A percentile compares a stretch with the other conserved stretches of the same genome.
Evolutionary conservation across 1,139 yeast species (phyloP).

Genomic region (Suhomyces maxii): DNA sequence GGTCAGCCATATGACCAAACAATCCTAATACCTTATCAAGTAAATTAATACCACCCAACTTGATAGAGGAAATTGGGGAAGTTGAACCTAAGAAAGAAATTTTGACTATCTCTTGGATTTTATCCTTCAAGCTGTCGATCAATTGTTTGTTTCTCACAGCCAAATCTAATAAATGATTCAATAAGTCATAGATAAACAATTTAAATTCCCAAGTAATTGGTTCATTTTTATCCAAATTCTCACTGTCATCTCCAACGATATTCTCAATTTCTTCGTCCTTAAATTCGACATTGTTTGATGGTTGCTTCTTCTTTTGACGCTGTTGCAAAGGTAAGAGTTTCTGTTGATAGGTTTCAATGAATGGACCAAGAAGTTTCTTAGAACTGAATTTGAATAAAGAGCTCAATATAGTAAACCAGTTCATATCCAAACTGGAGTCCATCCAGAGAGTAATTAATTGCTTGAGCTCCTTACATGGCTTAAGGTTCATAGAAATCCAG

Average conservation of each 20-base stretch:
- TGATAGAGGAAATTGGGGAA: slow-evolving; percentile 60
- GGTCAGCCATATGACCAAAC: slow-evolving; percentile 65
- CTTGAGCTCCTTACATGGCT: slow-evolving; percentile 40
- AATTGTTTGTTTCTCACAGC: slow-evolving; percentile 43
- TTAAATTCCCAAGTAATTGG: slow-evolving; percentile 74
- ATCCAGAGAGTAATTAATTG: slow-evolving; percentile 41
- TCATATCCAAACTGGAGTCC: slow-evolving; percentile 36
- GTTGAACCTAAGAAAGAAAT: slow-evolving; percentile 86
- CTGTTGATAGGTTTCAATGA: slow-evolving; percentile 39
- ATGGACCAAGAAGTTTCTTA: slow-evolving; percentile 40
- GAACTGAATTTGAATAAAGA: slow-evolving; percentile 40
- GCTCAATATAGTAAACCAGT: slow-evolving; percentile 44
- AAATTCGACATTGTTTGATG: slow-evolving; percentile 34
- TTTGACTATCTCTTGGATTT: slow-evolving; percentile 71
- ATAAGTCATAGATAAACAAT: slow-evolving; percentile 56
- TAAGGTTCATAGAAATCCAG: slow-evolving; percentile 47
- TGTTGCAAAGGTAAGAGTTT: slow-evolving; percentile 45
- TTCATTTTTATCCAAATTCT: slow-evolving; percentile 47
- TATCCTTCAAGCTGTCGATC: slow-evolving; percentile 44
- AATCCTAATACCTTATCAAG: slow-evolving; percentile 44
- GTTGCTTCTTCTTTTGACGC: slow-evolving; percentile 45
- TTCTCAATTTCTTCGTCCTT: slow-evolving; percentile 49
- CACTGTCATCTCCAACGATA: slow-evolving; percentile 36
- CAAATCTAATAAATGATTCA: slow-evolving; percentile 50
- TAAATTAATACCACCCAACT: slow-evolving; percentile 65